These are phyloP conservation scores for button mushroom (Agaricus bisporus) DNA, from an alignment of 768 basidiomycete species.

Conservation along the genomic window DNA sequence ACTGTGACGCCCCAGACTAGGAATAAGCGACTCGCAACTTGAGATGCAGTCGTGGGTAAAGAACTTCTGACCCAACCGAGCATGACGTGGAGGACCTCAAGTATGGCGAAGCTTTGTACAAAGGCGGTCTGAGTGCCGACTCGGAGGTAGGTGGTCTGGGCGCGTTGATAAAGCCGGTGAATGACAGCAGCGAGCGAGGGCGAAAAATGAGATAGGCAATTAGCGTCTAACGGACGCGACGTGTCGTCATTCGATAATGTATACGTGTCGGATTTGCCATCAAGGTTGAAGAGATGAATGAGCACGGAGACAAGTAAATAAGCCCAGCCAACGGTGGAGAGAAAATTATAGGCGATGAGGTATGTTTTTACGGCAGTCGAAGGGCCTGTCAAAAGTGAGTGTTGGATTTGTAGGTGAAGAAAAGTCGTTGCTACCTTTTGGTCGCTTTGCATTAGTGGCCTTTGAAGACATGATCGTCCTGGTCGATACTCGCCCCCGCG, in stretches of 20 bases:
- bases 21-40: slow-evolving; percentile 77
- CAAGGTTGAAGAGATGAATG: slow-evolving; percentile 40
- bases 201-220: slow-evolving; percentile 24
- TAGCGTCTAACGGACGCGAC: slow-evolving; percentile 20
- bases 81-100: slow-evolving; percentile 81
- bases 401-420: background rate
- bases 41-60: slow-evolving; percentile 64
- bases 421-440: background rate
- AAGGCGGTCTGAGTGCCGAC: slow-evolving; percentile 57
- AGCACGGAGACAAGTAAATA: slow-evolving; percentile 58
- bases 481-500: too few species aligned
- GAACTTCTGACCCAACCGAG: slow-evolving; percentile 78
- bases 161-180: slow-evolving; percentile 40
- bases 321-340: slow-evolving; percentile 72
- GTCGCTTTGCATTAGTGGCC: background rate
- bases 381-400: slow-evolving; percentile 12
- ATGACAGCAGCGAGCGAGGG: slow-evolving; percentile 31
- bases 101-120: slow-evolving; percentile 77
- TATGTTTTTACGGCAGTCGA: slow-evolving; percentile 43
- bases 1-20: slow-evolving; percentile 82
- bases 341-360: slow-evolving; percentile 71
- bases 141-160: slow-evolving; percentile 52
- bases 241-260: slow-evolving; percentile 21
- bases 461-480: background rate
- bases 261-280: slow-evolving; percentile 28